Conservation (phyloP, 169 alveolate genomes). For the Cryptosporidium sp. region DNA sequence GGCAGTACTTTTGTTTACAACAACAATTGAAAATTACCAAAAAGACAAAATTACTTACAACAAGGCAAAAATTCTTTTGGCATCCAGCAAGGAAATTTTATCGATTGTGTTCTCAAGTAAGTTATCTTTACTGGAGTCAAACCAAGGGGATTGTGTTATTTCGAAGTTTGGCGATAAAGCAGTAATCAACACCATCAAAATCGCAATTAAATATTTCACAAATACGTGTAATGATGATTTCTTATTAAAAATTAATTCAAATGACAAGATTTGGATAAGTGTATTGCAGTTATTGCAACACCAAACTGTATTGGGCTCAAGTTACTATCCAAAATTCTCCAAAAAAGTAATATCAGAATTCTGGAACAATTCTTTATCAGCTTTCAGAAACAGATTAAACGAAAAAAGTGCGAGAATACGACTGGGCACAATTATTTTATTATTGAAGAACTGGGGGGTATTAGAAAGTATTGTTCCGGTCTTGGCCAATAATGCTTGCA, state of each 20-base stretch:
- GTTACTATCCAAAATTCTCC: conserved; percentile 17
- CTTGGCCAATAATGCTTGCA: neutral
- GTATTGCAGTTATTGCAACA: conserved; percentile 23
- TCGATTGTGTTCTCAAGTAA: neutral
- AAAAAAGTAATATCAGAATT: conserved; percentile 13
- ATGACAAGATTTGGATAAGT: conserved; percentile 19
- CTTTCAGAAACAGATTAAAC: neutral
- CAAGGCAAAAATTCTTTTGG: conserved; percentile 44
- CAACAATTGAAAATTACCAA: conserved; percentile 47
- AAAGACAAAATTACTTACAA: conserved; percentile 10
- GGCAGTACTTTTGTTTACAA: conserved; percentile 32
- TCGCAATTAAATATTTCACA: conserved; percentile 25
- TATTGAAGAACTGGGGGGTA: conserved; percentile 16
- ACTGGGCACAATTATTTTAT: neutral
- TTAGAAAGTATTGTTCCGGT: neutral
- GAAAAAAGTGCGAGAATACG: neutral
- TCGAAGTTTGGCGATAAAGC: neutral
- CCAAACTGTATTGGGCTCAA: neutral
- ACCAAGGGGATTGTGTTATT: neutral
- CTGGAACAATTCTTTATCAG: conserved; percentile 10
- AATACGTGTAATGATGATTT: conserved; percentile 48
- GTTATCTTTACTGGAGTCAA: neutral
- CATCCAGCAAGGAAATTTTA: conserved; percentile 47
- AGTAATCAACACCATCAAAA: neutral
- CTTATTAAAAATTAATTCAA: neutral